Conservation (phyloP, 192 early-diverging fungal species). For the Haplosporangium gracile region DNA sequence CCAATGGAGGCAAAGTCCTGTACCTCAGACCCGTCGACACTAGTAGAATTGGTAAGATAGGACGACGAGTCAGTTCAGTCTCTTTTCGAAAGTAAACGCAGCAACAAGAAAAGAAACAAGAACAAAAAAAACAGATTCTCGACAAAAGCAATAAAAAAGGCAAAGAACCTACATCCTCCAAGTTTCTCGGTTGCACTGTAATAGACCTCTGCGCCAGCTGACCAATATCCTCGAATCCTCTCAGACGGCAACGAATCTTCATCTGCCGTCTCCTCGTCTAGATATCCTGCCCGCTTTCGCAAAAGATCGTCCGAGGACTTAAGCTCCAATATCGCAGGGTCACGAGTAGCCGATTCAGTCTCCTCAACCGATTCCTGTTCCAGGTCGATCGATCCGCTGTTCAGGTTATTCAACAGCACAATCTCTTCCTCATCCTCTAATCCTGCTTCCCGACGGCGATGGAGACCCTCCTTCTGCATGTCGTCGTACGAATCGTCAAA, state of each 20-base stretch:
- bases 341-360: not conserved
- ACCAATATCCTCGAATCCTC: constrained; percentile 67
- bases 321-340: not conserved
- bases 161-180: constrained; percentile 78
- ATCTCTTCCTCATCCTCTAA: constrained; percentile 2
- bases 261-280: constrained; percentile 34
- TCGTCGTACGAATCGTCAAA: constrained; percentile 35
- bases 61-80: not conserved
- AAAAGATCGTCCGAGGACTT: not conserved
- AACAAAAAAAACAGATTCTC: not conserved
- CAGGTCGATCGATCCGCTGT: constrained; percentile 61
- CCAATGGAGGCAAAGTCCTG: constrained; percentile 67
- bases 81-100: constrained; percentile 2
- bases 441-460: constrained; percentile 5
- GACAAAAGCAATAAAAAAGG: not conserved
- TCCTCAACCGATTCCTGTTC: constrained; percentile 60
- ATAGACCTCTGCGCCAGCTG: constrained; percentile 79
- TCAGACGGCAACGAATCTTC: constrained; percentile 27
- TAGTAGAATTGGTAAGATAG: constrained; percentile 8
- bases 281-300: constrained; percentile 2
- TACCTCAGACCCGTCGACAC: constrained; percentile 81
- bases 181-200: constrained; percentile 85
- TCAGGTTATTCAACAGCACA: constrained; percentile 25
- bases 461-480: constrained; percentile 36
- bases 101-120: constrained; percentile 11